A percentile compares a stretch with the other conserved stretches of the same genome.
Evolutionary conservation across 2,329 filamentous ascomycete genomes (phyloP).

Genomic region (Emmonsiellopsis sp.): DNA sequence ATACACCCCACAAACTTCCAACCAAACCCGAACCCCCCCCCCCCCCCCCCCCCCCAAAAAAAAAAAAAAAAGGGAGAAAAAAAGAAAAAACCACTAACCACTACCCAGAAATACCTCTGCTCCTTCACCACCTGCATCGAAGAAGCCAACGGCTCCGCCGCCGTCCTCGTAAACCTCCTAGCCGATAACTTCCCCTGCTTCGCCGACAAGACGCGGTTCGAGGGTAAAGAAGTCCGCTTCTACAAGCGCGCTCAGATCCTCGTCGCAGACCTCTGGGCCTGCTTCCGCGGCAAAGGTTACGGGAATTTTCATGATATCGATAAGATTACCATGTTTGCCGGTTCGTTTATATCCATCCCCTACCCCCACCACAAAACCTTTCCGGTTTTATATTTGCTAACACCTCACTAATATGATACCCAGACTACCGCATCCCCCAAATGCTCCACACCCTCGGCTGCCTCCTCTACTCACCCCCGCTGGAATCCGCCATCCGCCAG

Average conservation of each 20-base stretch:
- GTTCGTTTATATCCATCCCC: constrained; percentile 23
- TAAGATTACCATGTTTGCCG: constrained; percentile 94
- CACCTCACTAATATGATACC: not conserved
- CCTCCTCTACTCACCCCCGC: constrained; percentile 70
- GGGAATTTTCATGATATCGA: constrained; percentile 85
- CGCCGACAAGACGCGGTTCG: constrained; percentile 67
- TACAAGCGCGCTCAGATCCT: constrained; percentile 94
- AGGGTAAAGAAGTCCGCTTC: constrained; percentile 67
- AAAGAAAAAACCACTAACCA: not conserved
- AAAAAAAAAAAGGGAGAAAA: not conserved
- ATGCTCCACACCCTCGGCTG: constrained; percentile 78
- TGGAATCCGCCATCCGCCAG: constrained; percentile 61
- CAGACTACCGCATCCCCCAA: constrained; percentile 91
- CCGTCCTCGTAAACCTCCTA: constrained; percentile 74
- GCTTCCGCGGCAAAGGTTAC: constrained; percentile 71
- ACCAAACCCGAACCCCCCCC: too few relatives aligned
- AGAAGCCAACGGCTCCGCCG: constrained; percentile 69
- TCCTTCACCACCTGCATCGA: constrained; percentile 65
- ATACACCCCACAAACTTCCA: too few relatives aligned
- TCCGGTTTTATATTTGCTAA: not conserved
- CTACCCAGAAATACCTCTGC: constrained; percentile 60
- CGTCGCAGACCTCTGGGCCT: constrained; percentile 93
- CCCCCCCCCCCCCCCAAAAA: too few relatives aligned
- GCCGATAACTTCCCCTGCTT: constrained; percentile 79
- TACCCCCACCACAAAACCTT: not conserved